Evolutionary conservation across 768 basidiomycete species (phyloP).

Genomic region (Pleurotus ostreatus): DNA sequence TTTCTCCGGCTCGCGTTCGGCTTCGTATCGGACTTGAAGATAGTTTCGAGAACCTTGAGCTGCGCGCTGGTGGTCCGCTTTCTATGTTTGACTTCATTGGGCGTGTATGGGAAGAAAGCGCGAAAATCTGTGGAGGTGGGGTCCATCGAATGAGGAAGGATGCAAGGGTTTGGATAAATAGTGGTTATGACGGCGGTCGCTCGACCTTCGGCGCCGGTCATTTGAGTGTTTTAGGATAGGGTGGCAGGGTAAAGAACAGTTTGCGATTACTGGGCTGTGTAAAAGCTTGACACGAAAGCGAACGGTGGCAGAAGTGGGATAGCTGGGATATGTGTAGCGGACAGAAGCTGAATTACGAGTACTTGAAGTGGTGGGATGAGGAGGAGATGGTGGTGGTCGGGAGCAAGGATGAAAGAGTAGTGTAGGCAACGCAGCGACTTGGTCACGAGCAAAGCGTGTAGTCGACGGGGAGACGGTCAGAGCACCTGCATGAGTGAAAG

Average conservation of each 20-base stretch:
- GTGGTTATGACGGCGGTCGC: conserved; percentile 20
- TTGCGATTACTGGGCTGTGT: conserved; percentile 1
- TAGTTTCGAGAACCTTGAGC: conserved; percentile 82
- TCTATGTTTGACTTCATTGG: conserved; percentile 92
- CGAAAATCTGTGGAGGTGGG: conserved; percentile 73
- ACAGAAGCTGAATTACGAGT: conserved; percentile 10
- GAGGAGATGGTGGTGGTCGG: conserved; percentile 7
- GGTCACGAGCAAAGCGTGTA: conserved; percentile 10
- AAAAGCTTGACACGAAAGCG: not conserved
- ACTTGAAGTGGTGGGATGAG: conserved; percentile 15
- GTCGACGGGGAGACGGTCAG: not conserved
- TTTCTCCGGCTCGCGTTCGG: conserved; percentile 81
- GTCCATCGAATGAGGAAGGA: conserved; percentile 30
- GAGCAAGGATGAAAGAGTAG: conserved; percentile 15
- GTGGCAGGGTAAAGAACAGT: not conserved
- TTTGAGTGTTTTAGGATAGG: not conserved
- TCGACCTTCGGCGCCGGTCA: conserved; percentile 5
- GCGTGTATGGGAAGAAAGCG: conserved; percentile 84
- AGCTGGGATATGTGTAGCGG: not conserved
- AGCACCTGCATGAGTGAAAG: conserved; percentile 16
- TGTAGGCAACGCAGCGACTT: conserved; percentile 13
- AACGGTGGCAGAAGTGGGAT: not conserved
- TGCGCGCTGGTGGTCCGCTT: conserved; percentile 87
- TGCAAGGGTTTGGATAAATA: conserved; percentile 20
- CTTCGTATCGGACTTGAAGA: conserved; percentile 88